Evolutionary conservation across 192 early-diverging fungal genomes (phyloP).

Genomic region (Umbelopsis isabellina): DNA sequence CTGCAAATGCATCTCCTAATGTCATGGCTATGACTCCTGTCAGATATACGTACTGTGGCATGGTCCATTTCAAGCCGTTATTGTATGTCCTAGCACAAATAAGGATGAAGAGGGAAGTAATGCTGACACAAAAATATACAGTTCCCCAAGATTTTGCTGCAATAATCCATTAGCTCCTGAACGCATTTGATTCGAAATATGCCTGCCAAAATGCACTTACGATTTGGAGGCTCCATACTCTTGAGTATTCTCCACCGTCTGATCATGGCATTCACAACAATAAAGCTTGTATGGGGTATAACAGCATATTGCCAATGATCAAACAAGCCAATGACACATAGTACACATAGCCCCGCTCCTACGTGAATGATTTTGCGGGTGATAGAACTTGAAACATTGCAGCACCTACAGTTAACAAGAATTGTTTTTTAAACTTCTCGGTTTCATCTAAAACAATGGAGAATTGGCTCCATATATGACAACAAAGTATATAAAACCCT

Average conservation of each 20-base stretch:
- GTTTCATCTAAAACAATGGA: background rate
- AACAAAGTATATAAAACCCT: no score
- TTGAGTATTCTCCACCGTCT: conserved; percentile 17
- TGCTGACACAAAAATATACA: conserved; percentile 32
- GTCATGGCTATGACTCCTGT: conserved; percentile 39
- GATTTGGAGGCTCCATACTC: conserved; percentile 24
- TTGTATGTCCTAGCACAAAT: conserved; percentile 11
- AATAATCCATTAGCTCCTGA: background rate
- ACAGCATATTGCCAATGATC: conserved; percentile 34
- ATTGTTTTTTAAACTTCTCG: background rate
- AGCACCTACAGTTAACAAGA: background rate
- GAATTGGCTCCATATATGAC: background rate
- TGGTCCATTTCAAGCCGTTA: conserved; percentile 3
- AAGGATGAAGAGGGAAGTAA: conserved; percentile 20
- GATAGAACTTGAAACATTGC: conserved; percentile 2
- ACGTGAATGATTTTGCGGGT: conserved; percentile 37
- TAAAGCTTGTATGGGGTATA: conserved; percentile 16
- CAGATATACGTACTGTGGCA: background rate
- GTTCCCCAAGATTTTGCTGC: conserved; percentile 29
- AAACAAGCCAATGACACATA: conserved; percentile 25
- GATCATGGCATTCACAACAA: conserved; percentile 4
- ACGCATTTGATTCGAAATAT: background rate
- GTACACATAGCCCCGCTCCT: conserved; percentile 20
- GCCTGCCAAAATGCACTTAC: conserved; percentile 6
- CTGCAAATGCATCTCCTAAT: conserved; percentile 34